Base-by-base conservation (phyloP, 129 eudicot genomes). In the Flaveria trinervia region DNA sequence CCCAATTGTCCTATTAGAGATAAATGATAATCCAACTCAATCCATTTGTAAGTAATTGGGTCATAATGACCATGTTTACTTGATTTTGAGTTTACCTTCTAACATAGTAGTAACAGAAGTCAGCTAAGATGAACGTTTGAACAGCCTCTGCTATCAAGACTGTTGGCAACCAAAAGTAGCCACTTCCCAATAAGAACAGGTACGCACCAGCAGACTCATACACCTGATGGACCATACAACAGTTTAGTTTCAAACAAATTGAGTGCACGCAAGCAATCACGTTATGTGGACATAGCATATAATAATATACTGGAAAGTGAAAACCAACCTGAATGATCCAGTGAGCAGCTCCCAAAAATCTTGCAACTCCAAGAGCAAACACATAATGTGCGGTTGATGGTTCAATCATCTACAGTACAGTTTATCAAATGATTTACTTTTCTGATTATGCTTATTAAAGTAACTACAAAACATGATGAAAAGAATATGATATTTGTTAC, bases 311-410 rank as follows among this genome's bases (percentile, higher is more conserved):
- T 13, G 18, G 66, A 60, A 60, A 25, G 16, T 60, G n/a, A 60
- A 26, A 62, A 5, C 68, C 8, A 1, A 93, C 98, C 97, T 85
- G 90, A 65, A 91, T 81, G 77, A 91, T 87, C 99, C 99, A 94
- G 82, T 94, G 88, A 48, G 99, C 99, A 60, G 87, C 89, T 72
- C 96, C 93, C 70, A 94, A 77, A 73, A 94, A 94, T 83, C 99
- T 83, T 22, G 97, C 89, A 67, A 94, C 80, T 15, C 99, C 99
- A 60, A 94, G 77, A 57, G 99, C 99, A 78, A 94, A 94, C 65
- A 94, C 99, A 76, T 94, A 94, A 82, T 84, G 96, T 3, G 89
- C 97, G 7, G 97, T 91, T 33, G 93, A 89, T 28, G 99, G 99
- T 82, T 94, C 98, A 12, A 94, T 83, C 87, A 91, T 89, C 98